Conservation (phyloP, 2,329 filamentous ascomycete species). For the Trichoderma brevicompactum region DNA sequence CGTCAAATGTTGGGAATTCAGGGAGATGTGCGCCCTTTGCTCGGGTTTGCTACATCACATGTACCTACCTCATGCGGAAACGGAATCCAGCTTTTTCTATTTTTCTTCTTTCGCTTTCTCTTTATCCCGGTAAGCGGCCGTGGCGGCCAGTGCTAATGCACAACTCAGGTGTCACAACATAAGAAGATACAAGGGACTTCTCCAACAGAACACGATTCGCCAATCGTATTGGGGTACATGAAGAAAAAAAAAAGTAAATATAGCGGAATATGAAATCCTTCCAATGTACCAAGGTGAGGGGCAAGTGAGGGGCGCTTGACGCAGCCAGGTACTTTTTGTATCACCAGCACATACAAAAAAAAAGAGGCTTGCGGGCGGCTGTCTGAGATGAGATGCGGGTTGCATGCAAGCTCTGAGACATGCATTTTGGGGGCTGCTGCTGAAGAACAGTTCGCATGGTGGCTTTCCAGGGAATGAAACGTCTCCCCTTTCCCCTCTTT, state of each 20-base stretch:
- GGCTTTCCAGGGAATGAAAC: background rate
- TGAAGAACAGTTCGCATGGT: conserved; percentile 7
- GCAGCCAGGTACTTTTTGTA: background rate
- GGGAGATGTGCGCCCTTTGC: no score
- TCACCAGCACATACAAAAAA: background rate
- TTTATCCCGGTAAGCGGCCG: background rate
- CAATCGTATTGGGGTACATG: background rate
- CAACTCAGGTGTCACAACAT: background rate
- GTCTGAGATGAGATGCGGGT: conserved; percentile 14
- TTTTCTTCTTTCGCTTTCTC: background rate
- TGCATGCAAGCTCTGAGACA: conserved; percentile 12
- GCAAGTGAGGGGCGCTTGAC: conserved; percentile 13
- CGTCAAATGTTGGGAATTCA: no score
- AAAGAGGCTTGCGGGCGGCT: conserved; percentile 9
- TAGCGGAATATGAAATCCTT: background rate
- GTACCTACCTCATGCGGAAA: conserved; percentile 6
- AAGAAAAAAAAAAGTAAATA: background rate
- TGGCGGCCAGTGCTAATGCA: background rate
- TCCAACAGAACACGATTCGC: background rate
- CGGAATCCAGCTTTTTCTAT: background rate
- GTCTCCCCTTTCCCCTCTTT: background rate
- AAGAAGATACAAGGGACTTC: background rate
- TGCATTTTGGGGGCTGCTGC: conserved; percentile 10
- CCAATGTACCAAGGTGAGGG: background rate
- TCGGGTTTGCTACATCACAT: background rate